Evolutionary conservation across 208 protist species (phyloP).

Genomic region (Entamoeba moshkovskii): DNA sequence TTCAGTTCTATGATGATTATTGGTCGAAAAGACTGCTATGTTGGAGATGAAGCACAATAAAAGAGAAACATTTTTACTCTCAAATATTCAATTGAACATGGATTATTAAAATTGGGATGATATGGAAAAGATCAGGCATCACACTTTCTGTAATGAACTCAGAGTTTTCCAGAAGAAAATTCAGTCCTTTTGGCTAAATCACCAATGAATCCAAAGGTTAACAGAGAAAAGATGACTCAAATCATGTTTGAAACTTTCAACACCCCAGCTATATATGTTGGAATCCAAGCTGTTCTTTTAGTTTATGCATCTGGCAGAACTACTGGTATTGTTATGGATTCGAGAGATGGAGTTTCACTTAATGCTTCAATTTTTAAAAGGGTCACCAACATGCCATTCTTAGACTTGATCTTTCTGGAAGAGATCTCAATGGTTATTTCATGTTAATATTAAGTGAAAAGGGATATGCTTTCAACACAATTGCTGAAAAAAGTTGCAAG

Average conservation of each 20-base stretch:
- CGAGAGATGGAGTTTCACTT: slow-evolving; percentile 64
- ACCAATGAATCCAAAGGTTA: slow-evolving; percentile 66
- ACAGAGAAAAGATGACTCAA: slow-evolving; percentile 48
- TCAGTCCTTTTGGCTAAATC: slow-evolving; percentile 74
- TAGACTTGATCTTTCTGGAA: slow-evolving; percentile 54
- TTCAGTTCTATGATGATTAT: slow-evolving; percentile 7
- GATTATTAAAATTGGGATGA: slow-evolving; percentile 25
- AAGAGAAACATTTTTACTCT: slow-evolving; percentile 22
- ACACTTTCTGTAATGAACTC: too few species aligned
- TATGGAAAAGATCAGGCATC: slow-evolving; percentile 64
- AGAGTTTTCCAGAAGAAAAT: slow-evolving; percentile 89
- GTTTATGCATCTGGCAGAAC: slow-evolving; percentile 33
- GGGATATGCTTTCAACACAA: slow-evolving; percentile 45
- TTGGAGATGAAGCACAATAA: slow-evolving; percentile 30
- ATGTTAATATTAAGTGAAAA: slow-evolving; percentile 45
- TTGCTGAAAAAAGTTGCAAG: slow-evolving; percentile 58
- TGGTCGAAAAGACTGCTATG: slow-evolving; percentile 2
- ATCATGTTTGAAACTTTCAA: slow-evolving; percentile 46
- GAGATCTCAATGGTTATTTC: slow-evolving; percentile 56
- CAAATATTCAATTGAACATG: slow-evolving; percentile 33
- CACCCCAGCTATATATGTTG: slow-evolving; percentile 32
- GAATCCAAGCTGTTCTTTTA: slow-evolving; percentile 33
- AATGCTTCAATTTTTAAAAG: slow-evolving; percentile 71
- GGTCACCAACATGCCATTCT: slow-evolving; percentile 56
- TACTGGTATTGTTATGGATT: slow-evolving; percentile 40